Evolutionary conservation across 2,329 filamentous ascomycete species (phyloP).

Genomic region (Calonectria crousiana): DNA sequence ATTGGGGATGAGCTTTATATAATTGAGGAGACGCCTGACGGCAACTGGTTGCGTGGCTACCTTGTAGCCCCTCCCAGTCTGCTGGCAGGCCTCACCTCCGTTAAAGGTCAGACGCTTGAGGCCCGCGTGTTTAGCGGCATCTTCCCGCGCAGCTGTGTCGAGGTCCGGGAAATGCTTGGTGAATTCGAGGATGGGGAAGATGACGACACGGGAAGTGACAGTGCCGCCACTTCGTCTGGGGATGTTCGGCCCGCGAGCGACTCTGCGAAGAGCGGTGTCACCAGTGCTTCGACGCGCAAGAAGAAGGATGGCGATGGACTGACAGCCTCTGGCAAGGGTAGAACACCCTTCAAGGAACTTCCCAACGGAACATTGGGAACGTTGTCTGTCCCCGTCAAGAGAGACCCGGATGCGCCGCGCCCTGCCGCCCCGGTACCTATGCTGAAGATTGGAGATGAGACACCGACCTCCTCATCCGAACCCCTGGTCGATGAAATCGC

Average conservation of each 20-base stretch:
- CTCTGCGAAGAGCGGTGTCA: constrained; percentile 67
- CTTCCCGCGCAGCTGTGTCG: constrained; percentile 93
- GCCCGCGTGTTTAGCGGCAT: constrained; percentile 98
- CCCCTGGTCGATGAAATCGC: constrained; percentile 97
- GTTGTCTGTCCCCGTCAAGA: constrained; percentile 62
- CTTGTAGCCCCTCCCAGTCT: constrained; percentile 93
- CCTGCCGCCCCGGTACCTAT: constrained; percentile 95
- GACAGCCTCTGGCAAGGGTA: constrained; percentile 39
- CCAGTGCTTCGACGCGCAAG: constrained; percentile 51
- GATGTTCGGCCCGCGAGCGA: constrained; percentile 55
- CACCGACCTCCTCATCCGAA: constrained; percentile 87
- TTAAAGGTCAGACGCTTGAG: constrained; percentile 93
- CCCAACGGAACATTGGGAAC: constrained; percentile 55
- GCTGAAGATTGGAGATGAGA: constrained; percentile 98
- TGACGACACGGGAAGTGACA: constrained; percentile 53
- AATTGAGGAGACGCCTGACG: constrained; percentile 94
- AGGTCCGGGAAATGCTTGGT: constrained; percentile 91
- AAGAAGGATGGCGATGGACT: constrained; percentile 50
- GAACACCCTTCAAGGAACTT: constrained; percentile 51
- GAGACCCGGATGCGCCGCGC: constrained; percentile 77
- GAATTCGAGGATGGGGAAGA: constrained; percentile 71
- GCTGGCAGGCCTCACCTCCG: constrained; percentile 89
- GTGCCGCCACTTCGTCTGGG: constrained; percentile 40
- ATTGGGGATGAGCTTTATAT: constrained; percentile 99
- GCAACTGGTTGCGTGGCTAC: constrained; percentile 95